A percentile compares a stretch with the other conserved stretches of the same genome.
Conservation (phyloP, 2,329 filamentous ascomycete genomes). For the Xylariaceae sp. region DNA sequence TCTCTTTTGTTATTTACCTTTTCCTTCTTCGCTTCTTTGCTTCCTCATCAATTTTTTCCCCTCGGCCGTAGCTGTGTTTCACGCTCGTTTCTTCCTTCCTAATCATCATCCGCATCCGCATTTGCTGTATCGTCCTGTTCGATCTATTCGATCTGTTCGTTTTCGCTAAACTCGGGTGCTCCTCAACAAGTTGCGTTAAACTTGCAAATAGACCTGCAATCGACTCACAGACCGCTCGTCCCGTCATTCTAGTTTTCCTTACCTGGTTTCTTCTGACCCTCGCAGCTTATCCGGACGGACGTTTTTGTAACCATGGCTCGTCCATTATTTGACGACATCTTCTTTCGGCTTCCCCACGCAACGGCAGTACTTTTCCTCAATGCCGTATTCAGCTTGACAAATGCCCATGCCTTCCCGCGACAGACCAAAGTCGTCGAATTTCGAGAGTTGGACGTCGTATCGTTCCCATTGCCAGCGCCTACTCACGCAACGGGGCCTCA, state of each 20-base stretch:
- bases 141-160: neutral
- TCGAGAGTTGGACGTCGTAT: slow-evolving; percentile 36
- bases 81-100: slow-evolving; percentile 16
- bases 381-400: slow-evolving; percentile 30
- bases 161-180: slow-evolving; percentile 11
- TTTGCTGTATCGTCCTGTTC: slow-evolving; percentile 16
- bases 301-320: slow-evolving; percentile 27
- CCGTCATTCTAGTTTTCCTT: neutral
- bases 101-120: slow-evolving; percentile 14
- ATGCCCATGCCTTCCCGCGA: slow-evolving; percentile 38
- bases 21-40: neutral
- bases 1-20: slow-evolving; percentile 12
- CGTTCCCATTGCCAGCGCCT: slow-evolving; percentile 38
- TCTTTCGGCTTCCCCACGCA: slow-evolving; percentile 35
- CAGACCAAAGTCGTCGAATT: slow-evolving; percentile 36
- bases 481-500: slow-evolving; percentile 38
- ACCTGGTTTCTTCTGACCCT: neutral
- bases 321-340: slow-evolving; percentile 29
- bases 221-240: neutral
- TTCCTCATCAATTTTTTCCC: slow-evolving; percentile 11
- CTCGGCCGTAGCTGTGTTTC: slow-evolving; percentile 20
- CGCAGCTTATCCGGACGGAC: slow-evolving; percentile 4
- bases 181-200: neutral
- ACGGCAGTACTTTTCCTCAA: slow-evolving; percentile 34
- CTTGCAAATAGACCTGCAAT: too few species aligned